Base-by-base conservation (phyloP, 2,329 filamentous ascomycete species). In the Immersiporthe knoxdaviesiana region DNA sequence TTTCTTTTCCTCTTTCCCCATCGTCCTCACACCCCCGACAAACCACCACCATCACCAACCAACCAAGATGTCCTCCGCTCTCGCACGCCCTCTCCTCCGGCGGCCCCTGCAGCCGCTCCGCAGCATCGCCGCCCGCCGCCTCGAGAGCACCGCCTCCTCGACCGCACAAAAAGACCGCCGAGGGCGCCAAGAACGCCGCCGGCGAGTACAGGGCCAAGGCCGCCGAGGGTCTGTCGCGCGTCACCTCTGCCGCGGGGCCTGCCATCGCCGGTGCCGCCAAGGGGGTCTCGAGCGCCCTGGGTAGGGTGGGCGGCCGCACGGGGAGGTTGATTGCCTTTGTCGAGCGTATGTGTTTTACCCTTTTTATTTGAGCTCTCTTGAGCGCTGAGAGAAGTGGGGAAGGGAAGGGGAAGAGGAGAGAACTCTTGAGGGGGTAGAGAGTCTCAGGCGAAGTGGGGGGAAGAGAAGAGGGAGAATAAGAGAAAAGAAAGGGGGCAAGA, bases 241-340 rank as follows among this genome's bases (percentile, higher is more conserved):
- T 96, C 76, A 86, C 91, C 73, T 90, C 91, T 76, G 90, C 92
- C 66, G 94, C 94, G 75, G 92, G 92, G 68, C 90, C 92, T 71
- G 92, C 90, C 71, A 85, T 97, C 76, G 86, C 87, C 75, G 90
- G 88, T 78, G 92, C 91, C 75, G 92, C 91, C 68, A 88, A 88
- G 78, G 87, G 88, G 68, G 82, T 91, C 74, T 83, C 85, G 74
- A 87, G 83, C 77, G 89, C 91, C 69, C 82, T 97, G 75, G 85
- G 88, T 79, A 91, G 89, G 82, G 86, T 94, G 79, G 94, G 94
- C 77, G 95, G 95, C 77, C 89, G 92, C 76, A 94, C 93, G 72
- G 94, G 93, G 77, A 89, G 87, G 81, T 78, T 94, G 74, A 87
- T 97, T 80, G 85, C 85, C 75, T 92, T 94, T 77, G 85, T 96